These are phyloP conservation scores for Vitis hybrid DNA, from an alignment of 177 flowering plant genomes.

Conservation along the genomic window DNA sequence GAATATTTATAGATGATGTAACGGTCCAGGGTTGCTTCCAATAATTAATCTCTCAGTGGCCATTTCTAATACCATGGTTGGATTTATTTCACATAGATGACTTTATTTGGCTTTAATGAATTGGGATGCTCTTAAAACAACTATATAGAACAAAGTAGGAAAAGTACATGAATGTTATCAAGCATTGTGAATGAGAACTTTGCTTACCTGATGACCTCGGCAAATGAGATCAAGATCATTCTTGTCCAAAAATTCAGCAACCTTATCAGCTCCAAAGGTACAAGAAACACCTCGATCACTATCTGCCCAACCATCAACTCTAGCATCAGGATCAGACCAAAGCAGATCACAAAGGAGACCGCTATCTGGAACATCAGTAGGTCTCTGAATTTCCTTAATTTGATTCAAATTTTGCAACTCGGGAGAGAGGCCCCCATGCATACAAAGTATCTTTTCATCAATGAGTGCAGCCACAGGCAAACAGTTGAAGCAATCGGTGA, in stretches of 20 bases:
- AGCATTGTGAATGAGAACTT: background rate
- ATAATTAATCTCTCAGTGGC: too few species aligned
- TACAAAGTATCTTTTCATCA: slow-evolving; percentile 80
- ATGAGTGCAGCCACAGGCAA: slow-evolving; percentile 90
- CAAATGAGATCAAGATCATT: slow-evolving; percentile 89
- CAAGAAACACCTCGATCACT: slow-evolving; percentile 88
- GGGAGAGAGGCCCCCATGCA: slow-evolving; percentile 97
- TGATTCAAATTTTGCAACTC: slow-evolving; percentile 61
- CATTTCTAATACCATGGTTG: too few species aligned
- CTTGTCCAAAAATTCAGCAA: slow-evolving; percentile 71
- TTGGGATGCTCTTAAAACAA: too few species aligned
- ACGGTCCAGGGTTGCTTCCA: too few species aligned
- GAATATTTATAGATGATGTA: too few species aligned
- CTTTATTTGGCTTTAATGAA: too few species aligned
- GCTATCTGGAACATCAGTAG: slow-evolving; percentile 73
- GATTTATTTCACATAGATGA: too few species aligned
- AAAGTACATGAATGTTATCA: background rate
- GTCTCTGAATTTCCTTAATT: slow-evolving; percentile 65
- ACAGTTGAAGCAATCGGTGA: slow-evolving; percentile 87
- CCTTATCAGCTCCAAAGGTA: slow-evolving; percentile 76
- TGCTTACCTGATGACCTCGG: slow-evolving; percentile 83
- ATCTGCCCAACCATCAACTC: slow-evolving; percentile 68
- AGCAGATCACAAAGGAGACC: slow-evolving; percentile 88
- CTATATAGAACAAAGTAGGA: background rate
- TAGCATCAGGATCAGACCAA: slow-evolving; percentile 85